Base-by-base conservation (phyloP, 257 asterid genomes). In the Solanum tarapatanum region DNA sequence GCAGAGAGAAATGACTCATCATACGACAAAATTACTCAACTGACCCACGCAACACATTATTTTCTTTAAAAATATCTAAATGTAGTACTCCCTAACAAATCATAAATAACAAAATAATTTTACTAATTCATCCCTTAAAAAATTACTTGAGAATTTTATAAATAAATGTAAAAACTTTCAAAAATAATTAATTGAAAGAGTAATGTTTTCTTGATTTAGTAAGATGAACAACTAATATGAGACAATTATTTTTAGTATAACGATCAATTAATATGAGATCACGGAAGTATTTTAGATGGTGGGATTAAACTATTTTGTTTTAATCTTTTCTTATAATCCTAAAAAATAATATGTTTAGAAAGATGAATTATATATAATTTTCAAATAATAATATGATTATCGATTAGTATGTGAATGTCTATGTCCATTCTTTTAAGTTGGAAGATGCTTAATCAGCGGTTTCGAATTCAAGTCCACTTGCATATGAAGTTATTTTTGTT, bases 41-140 rank as follows among this genome's bases (percentile, higher is more conserved):
- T 87, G 17, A 89, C 92, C 92, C 89, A 36, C 4, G 2, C n/a
- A 51, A 51, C 62, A 51, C 62, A 51, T 6, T 51, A 6, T 17
- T 51, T 51, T 51, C n/a, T 51, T 51, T 51, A 51, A 51, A 17
- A 51, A 51, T 2, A 51, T 51, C 60, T 51, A 16, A 51, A 51
- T 51, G 62, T 17, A 51, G 8, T 51, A 51, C 2, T 51, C 23
- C 9, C 62, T 51, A 6, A 51, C 9, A 51, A 51, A 51, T 51
- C 10, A 7, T 17, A 51, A 51, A 51, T 51, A 51, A 17, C 4
- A 51, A 51, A 51, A 51, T 17, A 51, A 51, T 51, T 51, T 51
- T 51, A 51, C n/a, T 51, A 17, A 51, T 51, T 51, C 62, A 51
- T 9, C 10, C n/a, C 62, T 51, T 51, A 6, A 17, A 51, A 17